Conservation (phyloP, 208 protist species). For the Wallacemonas sp. region DNA sequence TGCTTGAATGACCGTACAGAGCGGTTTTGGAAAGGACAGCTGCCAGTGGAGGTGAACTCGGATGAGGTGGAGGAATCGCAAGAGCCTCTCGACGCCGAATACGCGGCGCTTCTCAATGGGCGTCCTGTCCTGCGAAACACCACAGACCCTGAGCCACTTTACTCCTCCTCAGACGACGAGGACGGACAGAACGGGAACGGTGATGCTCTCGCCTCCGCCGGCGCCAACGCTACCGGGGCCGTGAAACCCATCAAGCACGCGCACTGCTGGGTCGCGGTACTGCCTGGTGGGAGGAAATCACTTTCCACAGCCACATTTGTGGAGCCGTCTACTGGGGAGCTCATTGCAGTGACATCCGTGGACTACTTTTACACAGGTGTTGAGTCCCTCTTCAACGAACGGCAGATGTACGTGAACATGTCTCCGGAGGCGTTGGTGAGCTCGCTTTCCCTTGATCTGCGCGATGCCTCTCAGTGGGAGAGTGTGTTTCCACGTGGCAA, state of each 20-base stretch:
- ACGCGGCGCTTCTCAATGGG: constrained; percentile 59
- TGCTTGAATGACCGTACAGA: constrained; percentile 78
- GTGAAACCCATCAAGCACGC: constrained; percentile 23
- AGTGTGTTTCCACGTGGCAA: constrained; percentile 47
- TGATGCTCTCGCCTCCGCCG: not conserved
- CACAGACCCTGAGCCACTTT: constrained; percentile 41
- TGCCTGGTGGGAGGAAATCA: constrained; percentile 63
- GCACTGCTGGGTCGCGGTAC: constrained; percentile 90
- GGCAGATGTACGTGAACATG: constrained; percentile 92
- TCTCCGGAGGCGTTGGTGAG: constrained; percentile 51
- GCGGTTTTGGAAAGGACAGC: constrained; percentile 40
- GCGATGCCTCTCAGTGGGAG: constrained; percentile 79
- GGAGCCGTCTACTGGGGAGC: constrained; percentile 84
- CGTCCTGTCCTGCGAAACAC: constrained; percentile 50
- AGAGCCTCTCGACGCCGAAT: constrained; percentile 42
- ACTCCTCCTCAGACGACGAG: constrained; percentile 12
- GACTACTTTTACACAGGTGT: constrained; percentile 78
- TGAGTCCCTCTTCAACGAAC: constrained; percentile 88
- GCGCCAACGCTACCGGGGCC: not conserved
- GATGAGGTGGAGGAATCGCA: constrained; percentile 57
- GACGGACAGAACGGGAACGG: constrained; percentile 1
- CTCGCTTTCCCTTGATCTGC: constrained; percentile 58
- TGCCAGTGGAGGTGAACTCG: constrained; percentile 62
- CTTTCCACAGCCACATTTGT: constrained; percentile 74
- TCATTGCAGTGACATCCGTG: constrained; percentile 34